Percentiles rank a stretch among this genome's conserved stretches.
These are phyloP conservation scores for Cylindrodendrum hubeiense DNA, from an alignment of 2,329 filamentous ascomycete species.

Conservation along the genomic window DNA sequence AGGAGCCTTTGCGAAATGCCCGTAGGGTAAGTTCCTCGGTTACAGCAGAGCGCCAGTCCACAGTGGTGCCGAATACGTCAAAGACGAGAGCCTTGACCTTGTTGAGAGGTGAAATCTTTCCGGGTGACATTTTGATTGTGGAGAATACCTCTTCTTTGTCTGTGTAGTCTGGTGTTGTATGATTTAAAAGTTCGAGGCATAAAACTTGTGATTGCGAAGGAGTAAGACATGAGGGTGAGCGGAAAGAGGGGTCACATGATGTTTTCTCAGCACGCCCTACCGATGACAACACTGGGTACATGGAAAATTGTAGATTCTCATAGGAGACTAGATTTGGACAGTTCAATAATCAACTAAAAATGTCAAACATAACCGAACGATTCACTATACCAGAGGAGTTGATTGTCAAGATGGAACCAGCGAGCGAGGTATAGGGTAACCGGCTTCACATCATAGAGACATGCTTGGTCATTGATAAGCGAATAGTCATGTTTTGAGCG, in stretches of 20 bases:
- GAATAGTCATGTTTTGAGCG: neutral
- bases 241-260: constrained; percentile 37
- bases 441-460: neutral
- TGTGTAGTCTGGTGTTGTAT: neutral
- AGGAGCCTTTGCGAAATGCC: constrained; percentile 60
- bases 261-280: constrained; percentile 20
- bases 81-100: constrained; percentile 73
- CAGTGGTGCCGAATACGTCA: constrained; percentile 84
- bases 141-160: neutral
- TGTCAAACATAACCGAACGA: neutral
- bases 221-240: neutral
- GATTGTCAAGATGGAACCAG: neutral
- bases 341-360: neutral
- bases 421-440: neutral
- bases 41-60: constrained; percentile 81
- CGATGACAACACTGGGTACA: constrained; percentile 16
- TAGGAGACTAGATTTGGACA: neutral
- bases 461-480: neutral
- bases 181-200: neutral
- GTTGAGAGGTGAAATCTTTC: constrained; percentile 41
- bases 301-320: neutral
- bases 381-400: neutral
- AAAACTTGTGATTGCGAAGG: neutral
- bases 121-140: constrained; percentile 42
- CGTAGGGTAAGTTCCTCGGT: constrained; percentile 67